Evolutionary conservation across 140 eudicot genomes (phyloP), one percentile per base, ranked within the genome.

Genomic region (Erigeron philadelphicus): DNA sequence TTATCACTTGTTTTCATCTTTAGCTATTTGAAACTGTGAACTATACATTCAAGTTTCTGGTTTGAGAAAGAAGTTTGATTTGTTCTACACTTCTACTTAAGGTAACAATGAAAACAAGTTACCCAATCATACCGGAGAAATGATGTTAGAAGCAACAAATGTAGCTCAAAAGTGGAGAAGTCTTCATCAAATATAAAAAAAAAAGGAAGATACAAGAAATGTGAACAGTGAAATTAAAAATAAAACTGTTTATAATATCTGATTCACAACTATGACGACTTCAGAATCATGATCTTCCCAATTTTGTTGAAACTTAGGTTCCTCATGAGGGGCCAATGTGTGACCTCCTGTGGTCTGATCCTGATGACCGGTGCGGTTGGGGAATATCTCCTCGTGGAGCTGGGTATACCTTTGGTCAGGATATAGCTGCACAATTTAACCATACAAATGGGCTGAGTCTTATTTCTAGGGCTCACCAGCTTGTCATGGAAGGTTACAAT

Each of bases 261-360:
- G 21, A 31, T 31, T 31, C 5, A 31, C 38, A 31, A 31, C 38
- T 31, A 31, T 31, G 38, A 31, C 38, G 38, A 31, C 38, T 31
- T 2, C 38, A 31, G 38, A 31, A 31, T 31, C 38, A 31, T 31
- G 38, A 31, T 31, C 5, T 31, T 31, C 38, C 38, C 38, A 31
- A 31, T 55, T 55, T 65, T 72, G 54, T 48, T 60, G 46, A 41
- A 47, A 52, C 72, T 50, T 50, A 79, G 83, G 83, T 79, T 68
- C 83, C 83, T 62, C 83, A 79, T 43, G 83, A 79, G 62, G 83
- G 83, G 58, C 83, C 80, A 56, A 79, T 79, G 83, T 79, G 83
- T 73, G 83, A 79, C 45, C 83, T 79, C 31, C 19, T 79, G 65
- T 79, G 83, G 83, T 79, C 83, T 55, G 83, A 79, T 44, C 83